These are phyloP conservation scores for Lathyrus oleraceus DNA, from an alignment of 306 rosid species.

Conservation along the genomic window DNA sequence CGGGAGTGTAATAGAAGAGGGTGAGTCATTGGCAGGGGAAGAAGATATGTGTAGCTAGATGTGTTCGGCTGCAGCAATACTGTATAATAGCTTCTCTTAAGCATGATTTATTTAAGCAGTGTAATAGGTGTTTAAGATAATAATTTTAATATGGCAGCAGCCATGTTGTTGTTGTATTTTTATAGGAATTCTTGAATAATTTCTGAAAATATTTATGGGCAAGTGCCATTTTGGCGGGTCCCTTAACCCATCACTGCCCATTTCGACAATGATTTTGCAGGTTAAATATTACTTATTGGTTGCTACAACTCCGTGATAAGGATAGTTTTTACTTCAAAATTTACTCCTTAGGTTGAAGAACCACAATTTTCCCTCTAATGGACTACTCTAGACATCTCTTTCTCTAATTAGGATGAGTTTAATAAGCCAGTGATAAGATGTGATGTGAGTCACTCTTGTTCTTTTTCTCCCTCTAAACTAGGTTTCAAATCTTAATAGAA, in stretches of 20 bases:
- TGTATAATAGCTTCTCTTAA: conserved; percentile 58
- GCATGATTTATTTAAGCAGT: conserved; percentile 38
- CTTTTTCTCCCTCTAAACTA: too few species aligned
- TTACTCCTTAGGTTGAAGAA: too few species aligned
- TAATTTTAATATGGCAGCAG: conserved; percentile 54
- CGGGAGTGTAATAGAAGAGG: conserved; percentile 48
- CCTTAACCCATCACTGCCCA: neutral
- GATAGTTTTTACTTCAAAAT: too few species aligned
- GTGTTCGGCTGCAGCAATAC: conserved; percentile 38
- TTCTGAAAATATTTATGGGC: conserved; percentile 40
- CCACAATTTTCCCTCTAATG: too few species aligned
- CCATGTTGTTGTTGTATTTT: conserved; percentile 70
- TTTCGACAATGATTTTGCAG: neutral
- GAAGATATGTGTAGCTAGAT: conserved; percentile 59
- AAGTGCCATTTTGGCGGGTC: conserved; percentile 31
- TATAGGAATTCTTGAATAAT: conserved; percentile 65
- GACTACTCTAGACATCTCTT: too few species aligned
- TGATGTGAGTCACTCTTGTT: too few species aligned
- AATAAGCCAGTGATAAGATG: too few species aligned
- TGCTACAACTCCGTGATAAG: neutral
- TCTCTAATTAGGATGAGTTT: too few species aligned
- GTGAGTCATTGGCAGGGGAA: conserved; percentile 38
- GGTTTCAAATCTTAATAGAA: conserved; percentile 30
- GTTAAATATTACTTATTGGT: neutral
- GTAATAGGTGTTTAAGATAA: conserved; percentile 42